Evolutionary conservation across 495 filamentous ascomycete genomes (phyloP), one percentile per base, ranked within the genome.

Genomic region (Evernia prunastri): DNA sequence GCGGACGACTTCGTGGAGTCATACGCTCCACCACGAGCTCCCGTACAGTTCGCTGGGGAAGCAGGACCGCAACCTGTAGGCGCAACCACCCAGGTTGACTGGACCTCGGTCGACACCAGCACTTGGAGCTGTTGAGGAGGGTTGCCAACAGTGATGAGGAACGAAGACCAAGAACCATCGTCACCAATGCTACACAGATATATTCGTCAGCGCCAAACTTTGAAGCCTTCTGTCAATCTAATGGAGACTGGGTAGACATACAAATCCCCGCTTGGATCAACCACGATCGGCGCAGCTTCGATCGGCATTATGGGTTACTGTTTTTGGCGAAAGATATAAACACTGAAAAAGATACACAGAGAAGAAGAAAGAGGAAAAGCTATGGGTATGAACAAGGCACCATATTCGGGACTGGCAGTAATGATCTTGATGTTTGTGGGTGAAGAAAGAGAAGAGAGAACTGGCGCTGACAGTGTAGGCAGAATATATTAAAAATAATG

Each of bases 1-100:
- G 80, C 82, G 39, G 77, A 73, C 18, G 85, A 87, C 54, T 76
- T 68, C 17, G 71, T 71, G 31, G 70, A 67, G 61, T 80, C 73
- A 70, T 84, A 87, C 33, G 82, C 68, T 43, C 77, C 77, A 20
- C 86, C 86, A 57, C 85, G 78, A 51, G 76, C 76, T 42, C 62
- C 56, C 9, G 64, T 67, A 60, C 66, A 70, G 54, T 64, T 66
- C 4, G 18, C 36, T 58, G 64, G 67, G 61, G 69, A 64, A 17
- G 35, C n/a, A 18, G 65, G 58, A 57, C 68, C 66, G 54, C 73
- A 72, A 57, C 63, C 72, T 27, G 61, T 51, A 9, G 73, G 72
- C 37, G 75, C 74, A 43, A 87, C 75, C 8, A 83, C 79, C 83
- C 83, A 87, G 31, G 66, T 58, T 47, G 65, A 51, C 13, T 64